A percentile compares a stretch with the other conserved stretches of the same genome.
phyloP scores from a whole-genome alignment of 306 rosid species.

The Inga laurina region DNA sequence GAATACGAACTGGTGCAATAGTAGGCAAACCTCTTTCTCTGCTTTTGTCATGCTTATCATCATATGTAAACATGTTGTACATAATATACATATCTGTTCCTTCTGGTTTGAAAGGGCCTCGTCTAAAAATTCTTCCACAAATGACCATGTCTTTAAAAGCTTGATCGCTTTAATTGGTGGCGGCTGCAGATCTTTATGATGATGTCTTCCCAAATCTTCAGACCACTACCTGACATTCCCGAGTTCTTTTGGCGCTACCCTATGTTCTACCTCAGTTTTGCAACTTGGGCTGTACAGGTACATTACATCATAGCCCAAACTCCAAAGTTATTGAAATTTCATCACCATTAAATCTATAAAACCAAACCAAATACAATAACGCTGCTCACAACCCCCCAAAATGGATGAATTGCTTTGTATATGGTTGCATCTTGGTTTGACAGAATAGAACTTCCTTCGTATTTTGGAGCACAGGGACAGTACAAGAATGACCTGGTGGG shows the following conservation, averaged over 20 bases:
- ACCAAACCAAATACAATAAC: background rate
- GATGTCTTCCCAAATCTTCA: constrained; percentile 47
- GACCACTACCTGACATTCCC: constrained; percentile 36
- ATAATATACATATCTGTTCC: background rate
- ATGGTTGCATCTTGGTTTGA: background rate
- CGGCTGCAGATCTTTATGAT: constrained; percentile 57
- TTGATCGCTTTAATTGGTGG: background rate
- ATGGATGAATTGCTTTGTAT: background rate
- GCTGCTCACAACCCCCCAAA: background rate
- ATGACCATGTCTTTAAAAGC: background rate
- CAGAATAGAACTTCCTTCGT: background rate
- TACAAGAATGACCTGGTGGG: constrained; percentile 50
- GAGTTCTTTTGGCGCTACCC: constrained; percentile 50
- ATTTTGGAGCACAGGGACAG: constrained; percentile 29
- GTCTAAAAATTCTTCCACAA: background rate
- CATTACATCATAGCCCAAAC: background rate
- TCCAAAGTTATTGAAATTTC: background rate
- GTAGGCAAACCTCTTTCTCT: constrained; percentile 39
- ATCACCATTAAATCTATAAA: background rate
- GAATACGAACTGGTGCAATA: constrained; percentile 61
- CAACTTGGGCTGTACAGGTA: constrained; percentile 45
- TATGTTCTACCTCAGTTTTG: constrained; percentile 43
- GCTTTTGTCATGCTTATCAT: background rate
- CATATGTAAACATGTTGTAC: background rate
- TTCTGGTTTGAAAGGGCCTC: background rate